Evolutionary conservation across 306 rosid genomes (phyloP).

Genomic region (Vachellia collinsii): DNA sequence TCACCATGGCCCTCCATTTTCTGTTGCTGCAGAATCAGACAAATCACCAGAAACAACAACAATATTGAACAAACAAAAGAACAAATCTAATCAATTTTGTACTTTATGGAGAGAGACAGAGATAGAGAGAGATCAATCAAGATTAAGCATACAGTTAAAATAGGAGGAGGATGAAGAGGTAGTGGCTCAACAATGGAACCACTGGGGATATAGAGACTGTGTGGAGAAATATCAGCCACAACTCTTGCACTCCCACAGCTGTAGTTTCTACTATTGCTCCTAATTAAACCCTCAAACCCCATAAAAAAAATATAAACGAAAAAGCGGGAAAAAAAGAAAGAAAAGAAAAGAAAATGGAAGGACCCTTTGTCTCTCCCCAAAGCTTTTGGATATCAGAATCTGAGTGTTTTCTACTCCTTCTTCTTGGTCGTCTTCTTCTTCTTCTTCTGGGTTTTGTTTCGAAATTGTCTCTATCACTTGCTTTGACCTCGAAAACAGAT

Average conservation of each 20-base stretch:
- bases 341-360: neutral
- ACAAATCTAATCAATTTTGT: conserved; percentile 9
- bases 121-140: neutral
- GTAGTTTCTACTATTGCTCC: conserved; percentile 34
- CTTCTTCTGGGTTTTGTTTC: conserved; percentile 15
- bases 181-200: conserved; percentile 43
- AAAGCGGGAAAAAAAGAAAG: neutral
- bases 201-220: conserved; percentile 33
- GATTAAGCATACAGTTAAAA: conserved; percentile 46
- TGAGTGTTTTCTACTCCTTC: neutral
- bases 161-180: conserved; percentile 34
- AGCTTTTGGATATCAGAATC: neutral
- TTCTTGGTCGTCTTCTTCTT: conserved; percentile 8
- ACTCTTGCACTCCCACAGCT: conserved; percentile 36
- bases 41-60: conserved; percentile 20
- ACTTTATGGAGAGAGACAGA: neutral
- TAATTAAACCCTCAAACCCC: conserved; percentile 51
- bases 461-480: conserved; percentile 30
- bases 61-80: neutral
- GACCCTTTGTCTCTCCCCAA: conserved; percentile 23
- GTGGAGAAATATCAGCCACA: conserved; percentile 47
- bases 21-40: conserved; percentile 51
- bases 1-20: conserved; percentile 72
- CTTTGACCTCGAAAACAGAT: conserved; percentile 49
- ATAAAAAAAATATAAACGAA: conserved; percentile 14